Base-by-base conservation (phyloP, 768 basidiomycete genomes). In the Lyophyllum decastes region DNA sequence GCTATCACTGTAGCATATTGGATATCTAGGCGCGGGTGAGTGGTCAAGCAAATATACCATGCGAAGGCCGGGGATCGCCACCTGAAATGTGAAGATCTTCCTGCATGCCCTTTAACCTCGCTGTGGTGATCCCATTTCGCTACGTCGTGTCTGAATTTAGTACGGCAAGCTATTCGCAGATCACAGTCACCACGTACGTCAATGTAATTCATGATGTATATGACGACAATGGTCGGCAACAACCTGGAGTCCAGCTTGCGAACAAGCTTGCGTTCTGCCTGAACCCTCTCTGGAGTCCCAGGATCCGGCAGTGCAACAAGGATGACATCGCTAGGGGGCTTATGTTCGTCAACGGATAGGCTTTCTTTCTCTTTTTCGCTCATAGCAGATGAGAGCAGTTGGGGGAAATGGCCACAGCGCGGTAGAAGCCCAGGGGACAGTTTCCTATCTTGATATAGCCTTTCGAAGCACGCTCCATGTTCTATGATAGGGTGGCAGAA, bases 201-300 rank as follows among this genome's bases (percentile, higher is more conserved):
- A 58, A 88, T 86, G 61, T 85, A 86, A 61, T 88, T 88, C 82
- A 87, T 81, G 58, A 88, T 78, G 61, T 73, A 86, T 33, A 88
- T 84, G 52, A 86, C 52, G 19, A 85, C 72, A 38, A 88, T 79
- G 0, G 82, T 82, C 0, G 84, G 83, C 47, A 89, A 64, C 3
- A 88, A 68, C 34, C 85, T 74, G 58, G 62, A 68, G 61, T 88
- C 87, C 47, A 89, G 74, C 58, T 80, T 83, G 40, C 82, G 74
- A 16, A 85, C 77, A 16, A 89, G 79, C 54, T 64, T 73, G 61
- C 70, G 69, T 65, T 79, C 77, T 8, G 74, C 76, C 30, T 68
- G 55, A 14, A 68, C 52, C 22, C 78, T 68, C 61, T 77, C 77
- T 19, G 59, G 60, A 35, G 67, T 63, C 9, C 67, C 67, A 7